These are phyloP conservation scores for Pharnaceum exiguum DNA, from an alignment of 148 eudicot species.

Conservation along the genomic window DNA sequence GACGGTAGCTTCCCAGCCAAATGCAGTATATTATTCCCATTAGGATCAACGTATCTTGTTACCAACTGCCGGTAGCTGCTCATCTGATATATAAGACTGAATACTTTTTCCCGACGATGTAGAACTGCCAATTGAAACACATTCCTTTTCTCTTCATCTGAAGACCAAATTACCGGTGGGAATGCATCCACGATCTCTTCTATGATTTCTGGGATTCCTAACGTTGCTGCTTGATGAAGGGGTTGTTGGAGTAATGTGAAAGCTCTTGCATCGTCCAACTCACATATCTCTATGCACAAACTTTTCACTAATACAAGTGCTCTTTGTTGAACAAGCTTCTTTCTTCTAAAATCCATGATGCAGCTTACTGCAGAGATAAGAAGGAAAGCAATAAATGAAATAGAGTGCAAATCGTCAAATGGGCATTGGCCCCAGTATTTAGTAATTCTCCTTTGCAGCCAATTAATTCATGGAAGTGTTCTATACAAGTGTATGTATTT, in stretches of 20 bases:
- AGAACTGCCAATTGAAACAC: constrained; percentile 1
- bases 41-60: not conserved
- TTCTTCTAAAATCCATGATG: not conserved
- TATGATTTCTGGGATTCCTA: not conserved
- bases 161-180: not conserved
- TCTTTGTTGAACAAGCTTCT: not conserved
- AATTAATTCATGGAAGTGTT: too few relatives aligned
- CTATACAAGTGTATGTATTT: too few relatives aligned
- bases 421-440: too few relatives aligned
- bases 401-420: too few relatives aligned
- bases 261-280: not conserved
- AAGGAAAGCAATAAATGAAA: too few relatives aligned
- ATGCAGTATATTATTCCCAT: not conserved
- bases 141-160: not conserved
- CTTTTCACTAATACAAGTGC: not conserved
- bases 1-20: not conserved
- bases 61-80: not conserved
- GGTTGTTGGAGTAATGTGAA: constrained; percentile 3
- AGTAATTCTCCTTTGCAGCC: too few relatives aligned
- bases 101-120: constrained; percentile 4
- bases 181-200: not conserved
- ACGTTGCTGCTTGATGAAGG: not conserved
- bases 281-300: not conserved
- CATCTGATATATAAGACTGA: constrained; percentile 3
- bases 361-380: not conserved